Evolutionary conservation across 2,329 filamentous ascomycete genomes (phyloP), one percentile per base, ranked within the genome.

Genomic region (Cladophialophora carrionii): DNA sequence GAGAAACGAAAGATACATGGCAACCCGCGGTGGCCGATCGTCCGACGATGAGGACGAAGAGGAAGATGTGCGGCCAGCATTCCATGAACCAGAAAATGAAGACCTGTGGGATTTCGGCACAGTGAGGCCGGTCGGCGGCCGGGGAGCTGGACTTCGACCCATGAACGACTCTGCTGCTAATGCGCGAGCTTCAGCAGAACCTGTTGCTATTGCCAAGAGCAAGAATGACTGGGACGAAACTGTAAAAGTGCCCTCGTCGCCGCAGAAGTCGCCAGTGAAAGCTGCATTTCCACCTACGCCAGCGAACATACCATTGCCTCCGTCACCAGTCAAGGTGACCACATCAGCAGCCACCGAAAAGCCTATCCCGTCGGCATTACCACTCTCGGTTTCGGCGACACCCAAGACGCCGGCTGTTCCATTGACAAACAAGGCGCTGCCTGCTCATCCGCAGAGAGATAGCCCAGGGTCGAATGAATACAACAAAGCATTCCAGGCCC

Each of bases 91-190:
- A 63, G 84, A 88, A 63, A 84, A 90, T 37, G 91, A 97, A 75
- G 95, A 98, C 76, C 87, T 98, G 75, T 99, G 95, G 95, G 95
- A 99, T 77, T 99, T 99, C 80, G 95, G 95, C 51, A 99, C 95
- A 0, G 91, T 99, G 59, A 86, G 93, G 63, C 88, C 96, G 5
- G 88, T 89, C n/a, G 86, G 88, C 61, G 84, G 86, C 31, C 87
- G 88, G 66, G 84, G 83, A 32, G 74, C 85, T 53, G 88, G 88
- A 2, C 80, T 91, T 56, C 84, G 89, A 71, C 82, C 87, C 0
- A 87, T 96, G 87, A 92, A 91, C 70, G 91, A 93, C 66, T 89
- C 90, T 34, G 89, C 89, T 12, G 88, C 90, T 20, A 96, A 96
- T 75, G 86, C 90, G 20, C 85, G 92, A 64, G 83, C 85, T 53